phyloP scores from a whole-genome alignment of 345 rosid species.

The Brassica nigra region DNA sequence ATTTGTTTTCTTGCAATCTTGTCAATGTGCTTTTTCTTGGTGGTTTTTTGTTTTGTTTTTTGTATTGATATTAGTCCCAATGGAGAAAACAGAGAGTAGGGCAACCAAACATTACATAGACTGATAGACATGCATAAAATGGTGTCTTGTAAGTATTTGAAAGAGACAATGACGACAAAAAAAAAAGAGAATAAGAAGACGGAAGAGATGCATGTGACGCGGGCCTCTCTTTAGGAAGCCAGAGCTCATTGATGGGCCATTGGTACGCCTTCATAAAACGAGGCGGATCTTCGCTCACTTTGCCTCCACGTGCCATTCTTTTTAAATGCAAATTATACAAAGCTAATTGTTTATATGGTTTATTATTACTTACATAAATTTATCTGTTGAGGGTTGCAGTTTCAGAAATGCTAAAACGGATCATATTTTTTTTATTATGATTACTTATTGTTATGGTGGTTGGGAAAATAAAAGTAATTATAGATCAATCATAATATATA shows the following conservation, averaged over 20 bases:
- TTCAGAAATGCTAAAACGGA: not conserved
- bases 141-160: not conserved
- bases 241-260: not conserved
- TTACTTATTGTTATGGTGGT: not conserved
- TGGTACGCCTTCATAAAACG: not conserved
- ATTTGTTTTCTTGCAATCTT: slow-evolving; percentile 7
- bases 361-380: not conserved
- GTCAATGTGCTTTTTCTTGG: not conserved
- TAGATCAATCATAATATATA: not conserved
- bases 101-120: not conserved
- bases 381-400: not conserved
- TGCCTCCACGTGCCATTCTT: not conserved
- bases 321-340: not conserved
- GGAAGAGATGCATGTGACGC: not conserved
- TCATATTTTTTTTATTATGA: not conserved
- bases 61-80: not conserved
- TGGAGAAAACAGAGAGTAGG: not conserved
- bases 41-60: not conserved
- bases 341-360: not conserved
- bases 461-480: not conserved
- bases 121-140: not conserved
- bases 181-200: not conserved
- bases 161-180: slow-evolving; percentile 2
- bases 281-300: not conserved
- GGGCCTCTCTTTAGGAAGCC: not conserved